Base-by-base conservation (phyloP, 805 yeast species). In the Starmerella gropengiesseri region DNA sequence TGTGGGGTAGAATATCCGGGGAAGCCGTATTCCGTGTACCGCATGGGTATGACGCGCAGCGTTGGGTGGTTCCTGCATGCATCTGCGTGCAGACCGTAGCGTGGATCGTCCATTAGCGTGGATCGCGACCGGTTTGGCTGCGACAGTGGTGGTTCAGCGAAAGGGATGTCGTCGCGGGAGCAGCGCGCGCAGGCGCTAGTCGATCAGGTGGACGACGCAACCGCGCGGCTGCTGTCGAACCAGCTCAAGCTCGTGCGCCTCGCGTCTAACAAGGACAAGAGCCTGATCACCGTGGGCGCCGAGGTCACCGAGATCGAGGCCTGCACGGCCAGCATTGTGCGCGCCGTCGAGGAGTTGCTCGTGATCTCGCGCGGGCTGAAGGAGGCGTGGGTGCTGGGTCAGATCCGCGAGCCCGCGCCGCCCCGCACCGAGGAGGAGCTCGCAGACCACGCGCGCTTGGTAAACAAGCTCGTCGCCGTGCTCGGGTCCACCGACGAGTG, bases 341-440 rank as follows among this genome's bases (percentile, higher is more conserved):
- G 64, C 3, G 60, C 67, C 2, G 58, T 59, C 7, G 69, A 65
- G 43, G 69, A 65, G 40, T 47, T 65, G 47, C 51, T 65, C 25
- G 59, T 56, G 44, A 56, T 65, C 28, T 60, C 69, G 3, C 52
- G 69, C 16, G 54, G 60, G 17, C 47, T 65, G 28, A 65, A 65
- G 45, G 69, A 65, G 48, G 64, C 66, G n/a, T 65, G 69, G 69
- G 54, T 65, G 17, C 53, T 65, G 17, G 68, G 69, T 18, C 66
- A 62, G 45, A 55, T 64, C 27, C 37, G 37, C 25, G 35, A 44
- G 31, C 27, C 32, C 7, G 31, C 33, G 16, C 28, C 45, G 9
- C 33, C 37, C 2, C 16, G 41, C n/a, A 16, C 40, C 2, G 31
- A 23, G 3, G 48, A 26, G n/a, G 43, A 40, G 36, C 11, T 13